phyloP scores from a whole-genome alignment of 2,329 filamentous ascomycete genomes.

The Fusarium euwallaceae region DNA sequence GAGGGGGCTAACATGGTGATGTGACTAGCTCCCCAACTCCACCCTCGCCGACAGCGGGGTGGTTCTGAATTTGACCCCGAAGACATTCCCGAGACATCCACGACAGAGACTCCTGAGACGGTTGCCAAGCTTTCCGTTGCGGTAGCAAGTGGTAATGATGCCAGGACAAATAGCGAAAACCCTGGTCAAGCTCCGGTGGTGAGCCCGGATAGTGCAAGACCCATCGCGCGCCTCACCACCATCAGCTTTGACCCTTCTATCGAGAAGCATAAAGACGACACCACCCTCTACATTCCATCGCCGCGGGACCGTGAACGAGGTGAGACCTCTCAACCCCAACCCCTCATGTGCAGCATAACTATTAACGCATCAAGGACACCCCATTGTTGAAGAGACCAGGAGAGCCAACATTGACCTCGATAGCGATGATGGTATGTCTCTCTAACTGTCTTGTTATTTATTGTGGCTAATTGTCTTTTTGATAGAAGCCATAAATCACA shows the following conservation, averaged over 20 bases:
- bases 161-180: neutral
- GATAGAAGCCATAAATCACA: neutral
- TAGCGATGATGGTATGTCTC: neutral
- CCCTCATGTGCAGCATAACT: too few relatives aligned
- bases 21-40: neutral
- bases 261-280: neutral
- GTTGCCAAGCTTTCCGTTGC: neutral
- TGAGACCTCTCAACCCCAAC: neutral
- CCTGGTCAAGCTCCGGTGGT: neutral
- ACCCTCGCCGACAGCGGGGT: neutral
- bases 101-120: neutral
- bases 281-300: constrained; percentile 1
- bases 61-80: neutral
- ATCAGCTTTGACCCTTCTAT: constrained; percentile 2
- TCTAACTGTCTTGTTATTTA: neutral
- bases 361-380: neutral
- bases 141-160: neutral
- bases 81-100: neutral
- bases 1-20: neutral
- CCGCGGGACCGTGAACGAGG: constrained; percentile 3
- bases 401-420: neutral
- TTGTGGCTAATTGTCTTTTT: neutral
- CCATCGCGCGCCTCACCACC: neutral
- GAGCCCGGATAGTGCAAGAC: neutral
- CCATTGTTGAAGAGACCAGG: neutral